phyloP scores from a whole-genome alignment of 2,329 filamentous ascomycete species.

The Sporothrix dimorphospora region DNA sequence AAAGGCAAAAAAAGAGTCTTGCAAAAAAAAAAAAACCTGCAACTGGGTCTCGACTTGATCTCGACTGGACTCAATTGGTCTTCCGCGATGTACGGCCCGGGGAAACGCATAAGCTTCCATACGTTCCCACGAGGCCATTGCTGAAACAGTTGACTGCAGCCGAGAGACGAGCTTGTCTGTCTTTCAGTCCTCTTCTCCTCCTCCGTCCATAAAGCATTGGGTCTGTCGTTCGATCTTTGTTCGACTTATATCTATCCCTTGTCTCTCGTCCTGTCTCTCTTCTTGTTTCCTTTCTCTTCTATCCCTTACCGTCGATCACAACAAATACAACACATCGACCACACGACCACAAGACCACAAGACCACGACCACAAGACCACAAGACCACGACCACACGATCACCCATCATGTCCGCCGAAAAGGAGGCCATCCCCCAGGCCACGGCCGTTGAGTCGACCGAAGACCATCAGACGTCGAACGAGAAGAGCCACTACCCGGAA shows the following conservation, averaged over 20 bases:
- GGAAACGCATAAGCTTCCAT: neutral
- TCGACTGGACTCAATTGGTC: no score
- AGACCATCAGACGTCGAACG: constrained; percentile 1
- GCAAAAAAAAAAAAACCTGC: neutral
- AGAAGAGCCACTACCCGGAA: constrained; percentile 24
- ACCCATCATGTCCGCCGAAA: neutral
- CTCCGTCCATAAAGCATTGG: neutral
- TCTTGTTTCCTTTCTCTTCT: neutral
- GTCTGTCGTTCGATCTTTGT: neutral
- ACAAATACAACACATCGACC: neutral
- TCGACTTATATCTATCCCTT: neutral
- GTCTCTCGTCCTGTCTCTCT: neutral
- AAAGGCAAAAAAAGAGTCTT: neutral
- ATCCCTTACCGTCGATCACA: neutral
- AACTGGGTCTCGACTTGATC: neutral
- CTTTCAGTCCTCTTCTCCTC: neutral
- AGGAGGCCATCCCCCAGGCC: neutral
- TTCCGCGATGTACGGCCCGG: neutral
- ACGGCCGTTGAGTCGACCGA: constrained; percentile 3
- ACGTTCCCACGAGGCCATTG: neutral
- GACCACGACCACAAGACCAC: neutral
- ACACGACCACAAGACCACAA: neutral
- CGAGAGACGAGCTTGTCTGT: neutral
- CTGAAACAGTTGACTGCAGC: constrained; percentile 5
- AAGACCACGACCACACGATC: neutral